Evolutionary conservation across 2,329 filamentous ascomycete species (phyloP).

Genomic region (Pseudocercospora vitis): DNA sequence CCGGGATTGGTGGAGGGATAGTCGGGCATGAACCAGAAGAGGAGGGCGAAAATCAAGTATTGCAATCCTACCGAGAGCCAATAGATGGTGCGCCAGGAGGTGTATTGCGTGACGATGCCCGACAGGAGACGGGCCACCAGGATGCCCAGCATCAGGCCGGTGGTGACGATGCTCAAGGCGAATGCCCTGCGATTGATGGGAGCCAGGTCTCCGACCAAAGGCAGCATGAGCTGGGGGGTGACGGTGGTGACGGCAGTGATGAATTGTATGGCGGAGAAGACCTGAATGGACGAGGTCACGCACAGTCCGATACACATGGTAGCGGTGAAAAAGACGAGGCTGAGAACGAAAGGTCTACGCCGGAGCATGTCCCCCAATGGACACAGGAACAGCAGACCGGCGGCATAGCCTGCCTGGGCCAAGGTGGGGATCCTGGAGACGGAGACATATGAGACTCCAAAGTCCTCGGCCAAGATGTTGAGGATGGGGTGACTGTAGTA

Average conservation of each 20-base stretch:
- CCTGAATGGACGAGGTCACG: constrained; percentile 62
- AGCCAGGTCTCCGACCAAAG: constrained; percentile 75
- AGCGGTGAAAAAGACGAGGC: constrained; percentile 63
- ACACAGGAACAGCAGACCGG: constrained; percentile 70
- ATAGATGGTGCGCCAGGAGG: constrained; percentile 74
- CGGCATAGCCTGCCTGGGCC: constrained; percentile 77
- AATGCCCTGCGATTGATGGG: constrained; percentile 66
- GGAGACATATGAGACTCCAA: constrained; percentile 67
- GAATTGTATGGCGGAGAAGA: constrained; percentile 70
- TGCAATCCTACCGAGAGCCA: constrained; percentile 74
- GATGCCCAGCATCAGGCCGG: constrained; percentile 72
- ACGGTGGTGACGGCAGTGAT: constrained; percentile 75
- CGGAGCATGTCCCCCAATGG: constrained; percentile 70
- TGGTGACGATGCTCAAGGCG: constrained; percentile 71
- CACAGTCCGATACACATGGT: constrained; percentile 69
- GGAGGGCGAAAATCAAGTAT: constrained; percentile 61
- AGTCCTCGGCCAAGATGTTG: constrained; percentile 70
- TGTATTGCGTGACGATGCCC: constrained; percentile 72
- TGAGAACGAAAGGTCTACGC: constrained; percentile 68
- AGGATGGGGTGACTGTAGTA: constrained; percentile 82
- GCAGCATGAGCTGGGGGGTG: constrained; percentile 73
- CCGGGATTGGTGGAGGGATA: constrained; percentile 71
- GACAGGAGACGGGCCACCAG: constrained; percentile 73
- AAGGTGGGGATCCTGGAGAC: constrained; percentile 70
- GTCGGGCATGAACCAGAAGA: constrained; percentile 76